Conservation (phyloP, 441 rosid species). For the Isatis lusitanica region DNA sequence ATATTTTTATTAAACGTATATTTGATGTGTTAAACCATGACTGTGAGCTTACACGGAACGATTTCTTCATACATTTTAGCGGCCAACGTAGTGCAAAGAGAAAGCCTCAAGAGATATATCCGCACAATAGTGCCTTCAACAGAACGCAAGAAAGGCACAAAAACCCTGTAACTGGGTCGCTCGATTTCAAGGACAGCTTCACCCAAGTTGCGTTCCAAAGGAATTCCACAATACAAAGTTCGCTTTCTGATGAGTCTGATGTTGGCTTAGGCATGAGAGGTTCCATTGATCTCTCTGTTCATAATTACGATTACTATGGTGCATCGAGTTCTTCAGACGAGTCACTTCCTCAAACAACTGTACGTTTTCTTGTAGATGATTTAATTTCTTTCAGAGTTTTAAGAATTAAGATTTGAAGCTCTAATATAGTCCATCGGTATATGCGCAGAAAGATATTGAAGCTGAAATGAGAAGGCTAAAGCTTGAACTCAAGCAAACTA, state of each 20-base stretch:
- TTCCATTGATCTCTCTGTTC: constrained; percentile 44
- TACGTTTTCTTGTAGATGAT: background rate
- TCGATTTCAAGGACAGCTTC: constrained; percentile 39
- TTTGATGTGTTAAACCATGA: background rate
- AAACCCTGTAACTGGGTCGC: constrained; percentile 33
- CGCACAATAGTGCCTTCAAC: constrained; percentile 30
- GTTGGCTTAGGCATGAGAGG: constrained; percentile 15
- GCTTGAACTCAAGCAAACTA: constrained; percentile 78
- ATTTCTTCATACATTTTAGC: background rate
- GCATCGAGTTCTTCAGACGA: constrained; percentile 32
- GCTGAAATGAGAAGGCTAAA: constrained; percentile 73
- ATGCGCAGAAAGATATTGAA: constrained; percentile 57
- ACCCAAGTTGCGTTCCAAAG: constrained; percentile 20
- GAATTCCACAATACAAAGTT: constrained; percentile 30
- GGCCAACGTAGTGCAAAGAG: constrained; percentile 19
- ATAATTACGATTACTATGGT: constrained; percentile 35
- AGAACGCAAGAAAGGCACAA: constrained; percentile 31
- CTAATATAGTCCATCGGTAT: background rate
- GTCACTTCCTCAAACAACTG: constrained; percentile 18
- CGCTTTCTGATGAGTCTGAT: constrained; percentile 38
- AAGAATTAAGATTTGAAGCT: background rate
- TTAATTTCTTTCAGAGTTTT: background rate
- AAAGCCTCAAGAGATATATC: constrained; percentile 29
- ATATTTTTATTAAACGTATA: background rate
- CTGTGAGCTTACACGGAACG: background rate